Conservation (phyloP, 1,284 basidiomycete genomes). For the Caloboletus firmus region DNA sequence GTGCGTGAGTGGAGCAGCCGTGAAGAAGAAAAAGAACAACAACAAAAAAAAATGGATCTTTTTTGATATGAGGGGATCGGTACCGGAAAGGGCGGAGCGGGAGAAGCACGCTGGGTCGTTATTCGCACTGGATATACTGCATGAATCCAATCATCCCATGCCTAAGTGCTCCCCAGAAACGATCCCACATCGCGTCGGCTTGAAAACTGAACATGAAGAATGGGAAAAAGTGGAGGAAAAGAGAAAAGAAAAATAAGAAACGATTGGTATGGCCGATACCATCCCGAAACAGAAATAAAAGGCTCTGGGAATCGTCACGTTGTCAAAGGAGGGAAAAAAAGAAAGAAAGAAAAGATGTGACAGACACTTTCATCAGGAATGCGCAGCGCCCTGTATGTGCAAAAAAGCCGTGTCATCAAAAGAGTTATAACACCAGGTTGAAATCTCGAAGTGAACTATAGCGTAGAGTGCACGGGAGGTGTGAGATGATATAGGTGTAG, state of each 20-base stretch:
- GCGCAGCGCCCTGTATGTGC: constrained; percentile 32
- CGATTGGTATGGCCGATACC: constrained; percentile 26
- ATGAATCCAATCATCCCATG: constrained; percentile 15
- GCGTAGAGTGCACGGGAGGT: constrained; percentile 18
- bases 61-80: not conserved
- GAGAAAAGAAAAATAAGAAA: constrained; percentile 4
- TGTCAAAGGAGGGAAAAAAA: not conserved
- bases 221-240: not conserved
- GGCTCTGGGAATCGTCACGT: not conserved
- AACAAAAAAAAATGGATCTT: not conserved
- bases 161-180: constrained; percentile 10
- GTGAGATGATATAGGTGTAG: constrained; percentile 24
- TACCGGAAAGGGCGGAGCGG: not conserved
- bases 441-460: constrained; percentile 20
- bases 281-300: constrained; percentile 11
- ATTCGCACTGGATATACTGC: constrained; percentile 13
- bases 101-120: not conserved
- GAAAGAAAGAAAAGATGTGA: not conserved
- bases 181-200: constrained; percentile 10
- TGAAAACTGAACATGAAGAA: not conserved
- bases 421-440: constrained; percentile 29
- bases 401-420: constrained; percentile 22
- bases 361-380: constrained; percentile 32
- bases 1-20: not conserved
- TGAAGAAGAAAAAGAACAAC: not conserved